Conservation (phyloP, 1,284 basidiomycete genomes). For the Thecaphora thlaspeos region DNA sequence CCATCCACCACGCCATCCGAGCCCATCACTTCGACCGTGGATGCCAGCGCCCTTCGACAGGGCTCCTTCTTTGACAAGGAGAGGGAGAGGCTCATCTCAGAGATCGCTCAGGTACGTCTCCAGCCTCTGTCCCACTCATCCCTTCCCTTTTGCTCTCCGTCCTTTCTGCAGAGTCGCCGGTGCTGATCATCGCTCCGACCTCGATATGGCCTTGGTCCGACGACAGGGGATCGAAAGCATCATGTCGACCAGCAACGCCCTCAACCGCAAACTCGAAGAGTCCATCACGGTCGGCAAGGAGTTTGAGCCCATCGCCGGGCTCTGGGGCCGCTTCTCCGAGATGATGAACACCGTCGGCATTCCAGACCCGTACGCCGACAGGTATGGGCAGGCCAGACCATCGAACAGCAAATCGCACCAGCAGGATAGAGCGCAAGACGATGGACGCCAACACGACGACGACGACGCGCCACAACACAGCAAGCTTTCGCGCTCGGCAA, state of each 20-base stretch:
- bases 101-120: conserved; percentile 67
- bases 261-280: conserved; percentile 89
- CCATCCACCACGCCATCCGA: not conserved
- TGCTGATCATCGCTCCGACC: not conserved
- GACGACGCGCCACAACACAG: too few species aligned
- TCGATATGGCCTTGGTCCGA: not conserved
- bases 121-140: not conserved
- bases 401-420: not conserved
- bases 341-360: conserved; percentile 65
- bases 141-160: not conserved
- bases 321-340: conserved; percentile 80
- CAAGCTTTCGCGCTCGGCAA: too few species aligned
- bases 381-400: conserved; percentile 1
- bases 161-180: not conserved
- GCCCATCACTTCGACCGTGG: not conserved
- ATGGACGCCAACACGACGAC: too few species aligned
- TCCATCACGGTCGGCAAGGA: conserved; percentile 86
- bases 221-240: conserved; percentile 83
- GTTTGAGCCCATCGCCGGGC: conserved; percentile 80
- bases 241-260: conserved; percentile 77
- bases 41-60: not conserved
- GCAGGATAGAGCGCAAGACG: too few species aligned
- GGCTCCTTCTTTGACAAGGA: conserved; percentile 71
- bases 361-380: conserved; percentile 9
- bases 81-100: conserved; percentile 69